A percentile compares a stretch with the other conserved stretches of the same genome.
These are phyloP conservation scores for Copromyces sp. DNA, from an alignment of 495 filamentous ascomycete species.

Conservation along the genomic window DNA sequence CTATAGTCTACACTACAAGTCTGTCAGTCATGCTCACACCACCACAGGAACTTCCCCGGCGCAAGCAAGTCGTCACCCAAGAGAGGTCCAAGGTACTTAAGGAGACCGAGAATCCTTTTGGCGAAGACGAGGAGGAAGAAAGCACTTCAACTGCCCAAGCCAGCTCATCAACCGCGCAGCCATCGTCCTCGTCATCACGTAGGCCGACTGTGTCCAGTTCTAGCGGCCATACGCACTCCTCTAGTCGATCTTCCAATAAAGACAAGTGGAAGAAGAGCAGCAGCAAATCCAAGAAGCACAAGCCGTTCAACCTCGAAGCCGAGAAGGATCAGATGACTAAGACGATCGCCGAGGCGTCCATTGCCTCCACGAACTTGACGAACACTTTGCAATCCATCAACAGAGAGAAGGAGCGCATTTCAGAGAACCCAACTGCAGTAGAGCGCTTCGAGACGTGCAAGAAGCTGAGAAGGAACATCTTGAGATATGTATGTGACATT, in stretches of 20 bases:
- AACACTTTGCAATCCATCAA: slow-evolving; percentile 89
- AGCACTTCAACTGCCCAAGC: slow-evolving; percentile 1
- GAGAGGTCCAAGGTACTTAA: slow-evolving; percentile 70
- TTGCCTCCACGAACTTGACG: slow-evolving; percentile 81
- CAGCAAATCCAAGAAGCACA: slow-evolving; percentile 45
- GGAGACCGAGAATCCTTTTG: slow-evolving; percentile 59
- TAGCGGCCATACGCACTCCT: slow-evolving; percentile 17
- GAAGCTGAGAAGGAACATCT: slow-evolving; percentile 64
- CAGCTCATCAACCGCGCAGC: background rate
- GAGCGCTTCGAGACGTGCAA: slow-evolving; percentile 81
- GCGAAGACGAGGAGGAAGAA: slow-evolving; percentile 51
- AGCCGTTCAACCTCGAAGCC: slow-evolving; percentile 70
- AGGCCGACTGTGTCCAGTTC: slow-evolving; percentile 13
- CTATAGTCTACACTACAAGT: background rate
- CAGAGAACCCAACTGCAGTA: slow-evolving; percentile 67
- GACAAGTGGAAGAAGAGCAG: slow-evolving; percentile 41
- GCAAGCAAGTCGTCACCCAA: slow-evolving; percentile 50
- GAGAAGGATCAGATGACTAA: slow-evolving; percentile 79
- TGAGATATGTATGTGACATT: slow-evolving; percentile 57
- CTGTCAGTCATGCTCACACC: background rate
- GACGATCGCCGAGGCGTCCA: slow-evolving; percentile 71
- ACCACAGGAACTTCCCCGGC: slow-evolving; percentile 41
- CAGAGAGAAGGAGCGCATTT: slow-evolving; percentile 77
- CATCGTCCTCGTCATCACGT: slow-evolving; percentile 19
- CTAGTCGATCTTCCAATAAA: slow-evolving; percentile 25